Evolutionary conservation across 441 rosid genomes (phyloP), one percentile per base, ranked within the genome.

Genomic region (Populus tomentosa): DNA sequence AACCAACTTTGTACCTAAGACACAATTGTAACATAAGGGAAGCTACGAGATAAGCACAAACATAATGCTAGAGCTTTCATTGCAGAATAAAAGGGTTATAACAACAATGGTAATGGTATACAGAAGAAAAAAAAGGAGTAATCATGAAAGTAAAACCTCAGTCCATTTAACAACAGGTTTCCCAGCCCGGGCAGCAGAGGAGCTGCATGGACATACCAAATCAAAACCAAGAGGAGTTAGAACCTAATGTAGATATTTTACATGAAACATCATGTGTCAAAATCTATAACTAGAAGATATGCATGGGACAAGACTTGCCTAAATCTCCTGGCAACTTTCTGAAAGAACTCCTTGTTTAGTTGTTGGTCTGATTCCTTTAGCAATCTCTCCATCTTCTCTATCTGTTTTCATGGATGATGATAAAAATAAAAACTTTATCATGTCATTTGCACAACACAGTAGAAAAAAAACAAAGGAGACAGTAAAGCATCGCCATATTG

Each of bases 171-270:
- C 71, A 67, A 83, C 35, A 72, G 96, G 90, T 81, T 91, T 91
- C 71, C 94, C 92, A 76, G 89, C 92, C 80, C 92, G 92, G 28
- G 81, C 93, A 61, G 97, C 73, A 50, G 97, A 90, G 73, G 75
- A 80, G 80, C 97, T 91, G 90, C 81, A 79, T 72, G 42, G 65
- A 64, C 23, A 82, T 23, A 2, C 46, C 10, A 20, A 50, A 16
- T 7, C 63, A 38, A 80, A 75, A 72, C 71, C 16, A 64, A 72
- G 56, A 72, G 24, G 59, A 80, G 35, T 78, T 70, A 81, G 66
- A 20, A 28, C n/a, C 61, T 10, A 70, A 72, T 61, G 14, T 21
- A 33, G 3, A 35, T 26, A 76, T 5, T 50, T 56, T 69, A 23
- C 18, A 26, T 50, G 10, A 56, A 53, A 30, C 40, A 56, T 24